Base-by-base conservation (phyloP, 495 filamentous ascomycete genomes). In the Delitschia confertaspora region DNA sequence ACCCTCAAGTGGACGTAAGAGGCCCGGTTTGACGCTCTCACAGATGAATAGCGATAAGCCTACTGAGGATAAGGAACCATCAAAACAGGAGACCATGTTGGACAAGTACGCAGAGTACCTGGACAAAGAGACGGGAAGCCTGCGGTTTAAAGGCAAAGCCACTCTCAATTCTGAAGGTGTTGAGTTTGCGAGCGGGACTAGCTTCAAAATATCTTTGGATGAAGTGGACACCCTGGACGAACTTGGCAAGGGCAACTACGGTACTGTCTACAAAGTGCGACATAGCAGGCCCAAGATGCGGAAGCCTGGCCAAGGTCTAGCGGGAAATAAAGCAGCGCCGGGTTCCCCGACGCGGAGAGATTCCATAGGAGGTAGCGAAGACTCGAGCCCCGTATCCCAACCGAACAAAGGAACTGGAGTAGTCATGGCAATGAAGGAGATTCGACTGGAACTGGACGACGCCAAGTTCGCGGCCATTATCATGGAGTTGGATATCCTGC, bases 351-450 rank as follows among this genome's bases (percentile, higher is more conserved):
- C 54, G 6, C 22, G 43, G n/a, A 51, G 47, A 17, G 13, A 21
- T n/a, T 19, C 40, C 10, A 32, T 46, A 0, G 36, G 30, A n/a
- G 40, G 43, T 21, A 47, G 49, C 6, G 45, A 48, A 4, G 46
- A 57, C 0, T 27, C 44, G 9, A 56, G 52, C 29, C 56, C 60
- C 2, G 45, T 50, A 1, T 34, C 44, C 4, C 45, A 41, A 31
- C 36, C 55, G 11, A 46, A 41, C 14, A 55, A 45, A 34, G 62
- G 61, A 1, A 63, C 60, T 0, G 88, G 87, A 3, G 70, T 83
- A 21, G 69, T 93, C 51, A 99, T 99, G 91, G 91, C 91, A 10
- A 96, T 99, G 91, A 96, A 99, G 57, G 91, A 99, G 63, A 93
- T 96, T 44, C 76, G 91, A n/a, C 68, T 99, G 18, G 91, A 99